phyloP scores from a whole-genome alignment of 2,329 filamentous ascomycete species.

The Diaporthe sp. region DNA sequence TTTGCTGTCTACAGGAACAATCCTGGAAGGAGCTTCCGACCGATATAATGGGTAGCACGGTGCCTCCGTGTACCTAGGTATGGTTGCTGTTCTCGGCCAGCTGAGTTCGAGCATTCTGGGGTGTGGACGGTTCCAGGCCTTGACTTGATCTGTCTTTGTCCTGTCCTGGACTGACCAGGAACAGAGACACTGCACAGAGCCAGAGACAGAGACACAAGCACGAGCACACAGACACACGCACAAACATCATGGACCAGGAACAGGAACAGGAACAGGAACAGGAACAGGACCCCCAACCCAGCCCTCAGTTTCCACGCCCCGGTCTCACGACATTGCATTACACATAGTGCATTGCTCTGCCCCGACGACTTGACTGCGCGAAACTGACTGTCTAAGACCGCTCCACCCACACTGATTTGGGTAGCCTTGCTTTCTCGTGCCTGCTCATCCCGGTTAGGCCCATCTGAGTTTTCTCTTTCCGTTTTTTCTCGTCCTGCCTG shows the following conservation, averaged over 20 bases:
- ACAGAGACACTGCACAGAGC: background rate
- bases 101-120: background rate
- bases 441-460: slow-evolving; percentile 40
- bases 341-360: background rate
- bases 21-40: background rate
- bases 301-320: background rate
- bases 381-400: slow-evolving; percentile 19
- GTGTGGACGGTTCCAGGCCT: slow-evolving; percentile 5
- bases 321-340: slow-evolving; percentile 11
- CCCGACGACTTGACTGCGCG: background rate
- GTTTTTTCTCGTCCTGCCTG: background rate
- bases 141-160: slow-evolving; percentile 8
- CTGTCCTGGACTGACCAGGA: background rate
- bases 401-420: slow-evolving; percentile 33
- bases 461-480: slow-evolving; percentile 26
- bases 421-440: slow-evolving; percentile 19
- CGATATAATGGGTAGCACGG: background rate
- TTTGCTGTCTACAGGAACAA: slow-evolving; percentile 44
- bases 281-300: background rate
- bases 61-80: background rate
- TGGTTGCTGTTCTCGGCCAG: slow-evolving; percentile 5
- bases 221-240: slow-evolving; percentile 7
- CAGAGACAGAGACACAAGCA: background rate
- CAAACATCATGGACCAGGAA: background rate
- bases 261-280: background rate